Base-by-base conservation (phyloP, 208 protist species). In the Trypanosoma cruzi region DNA sequence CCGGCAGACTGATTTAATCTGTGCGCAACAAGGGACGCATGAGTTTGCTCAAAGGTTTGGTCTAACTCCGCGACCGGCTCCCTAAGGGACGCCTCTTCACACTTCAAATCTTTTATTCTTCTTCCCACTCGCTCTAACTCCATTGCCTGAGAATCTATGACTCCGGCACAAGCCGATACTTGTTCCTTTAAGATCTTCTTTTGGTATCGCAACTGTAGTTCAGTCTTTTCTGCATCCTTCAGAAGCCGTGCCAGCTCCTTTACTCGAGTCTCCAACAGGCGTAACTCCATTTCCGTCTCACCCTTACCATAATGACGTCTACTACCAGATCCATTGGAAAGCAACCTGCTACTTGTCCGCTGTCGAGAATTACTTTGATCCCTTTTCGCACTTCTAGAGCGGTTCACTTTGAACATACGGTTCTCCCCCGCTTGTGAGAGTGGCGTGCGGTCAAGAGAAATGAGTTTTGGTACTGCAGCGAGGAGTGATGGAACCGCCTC, bases 11-110 rank as follows among this genome's bases (percentile, higher is more conserved):
- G 63, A 58, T 59, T 77, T 32, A 72, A 53, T 58, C 64, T 70
- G 65, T 73, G 71, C 1, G 78, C 75, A 13, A 95, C 63, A 32
- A 95, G 64, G 16, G 84, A 86, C 48, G 86, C 89, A 66, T 95
- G 89, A 32, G 85, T 86, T 37, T 85, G 75, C 79, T 89, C 84
- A 62, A 92, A 95, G 8, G 86, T 85, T 65, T 89, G 80, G 50
- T 92, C 86, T 18, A 80, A 57, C 18, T 81, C 77, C 18, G 80
- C 79, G 18, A 82, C 61, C 16, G 85, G 82, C 44, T 76, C 59
- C 6, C 65, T 72, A 55, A 95, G 67, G 13, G 57, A 46, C 49
- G 42, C 61, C 61, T 86, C 79, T 36, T 85, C 76, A 34, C 59
- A 52, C 16, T 66, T 80, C 37, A 95, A 77, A 22, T 44, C 78